Percentiles rank a stretch among this genome's conserved stretches.
Evolutionary conservation across 2,329 filamentous ascomycete genomes (phyloP).

Genomic region (Exophiala calicioides): DNA sequence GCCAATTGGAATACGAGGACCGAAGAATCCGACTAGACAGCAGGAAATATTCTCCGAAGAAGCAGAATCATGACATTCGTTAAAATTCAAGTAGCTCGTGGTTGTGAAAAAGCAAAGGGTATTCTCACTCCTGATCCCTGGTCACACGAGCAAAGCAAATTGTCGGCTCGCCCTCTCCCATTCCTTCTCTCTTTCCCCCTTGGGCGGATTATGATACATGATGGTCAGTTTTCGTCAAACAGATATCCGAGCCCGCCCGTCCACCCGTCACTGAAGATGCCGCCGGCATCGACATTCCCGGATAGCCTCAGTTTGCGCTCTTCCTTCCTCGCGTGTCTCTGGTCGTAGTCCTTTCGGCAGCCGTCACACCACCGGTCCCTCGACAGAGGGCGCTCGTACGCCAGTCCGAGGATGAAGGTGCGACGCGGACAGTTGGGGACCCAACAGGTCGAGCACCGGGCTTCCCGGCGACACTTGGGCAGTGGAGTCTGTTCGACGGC

Average conservation of each 20-base stretch:
- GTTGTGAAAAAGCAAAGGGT: too few relatives aligned
- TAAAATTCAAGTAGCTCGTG: too few relatives aligned
- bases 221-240: conserved; percentile 10
- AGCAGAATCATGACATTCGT: too few relatives aligned
- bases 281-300: background rate
- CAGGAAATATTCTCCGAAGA: too few relatives aligned
- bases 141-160: too few relatives aligned
- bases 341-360: conserved; percentile 16
- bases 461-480: conserved; percentile 17
- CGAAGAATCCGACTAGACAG: too few relatives aligned
- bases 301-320: conserved; percentile 2
- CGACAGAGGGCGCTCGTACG: conserved; percentile 16
- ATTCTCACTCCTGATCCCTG: too few relatives aligned
- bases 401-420: conserved; percentile 16
- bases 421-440: conserved; percentile 20
- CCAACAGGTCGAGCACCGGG: conserved; percentile 22
- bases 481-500: conserved; percentile 21
- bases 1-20: too few relatives aligned
- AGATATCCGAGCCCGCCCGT: conserved; percentile 7
- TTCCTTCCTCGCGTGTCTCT: conserved; percentile 12
- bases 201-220: too few relatives aligned
- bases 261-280: conserved; percentile 10
- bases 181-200: too few relatives aligned
- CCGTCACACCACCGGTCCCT: conserved; percentile 23
- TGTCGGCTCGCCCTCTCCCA: too few relatives aligned